These are phyloP conservation scores for Crucihimalaya himalaica DNA, from an alignment of 345 rosid species.

Conservation along the genomic window DNA sequence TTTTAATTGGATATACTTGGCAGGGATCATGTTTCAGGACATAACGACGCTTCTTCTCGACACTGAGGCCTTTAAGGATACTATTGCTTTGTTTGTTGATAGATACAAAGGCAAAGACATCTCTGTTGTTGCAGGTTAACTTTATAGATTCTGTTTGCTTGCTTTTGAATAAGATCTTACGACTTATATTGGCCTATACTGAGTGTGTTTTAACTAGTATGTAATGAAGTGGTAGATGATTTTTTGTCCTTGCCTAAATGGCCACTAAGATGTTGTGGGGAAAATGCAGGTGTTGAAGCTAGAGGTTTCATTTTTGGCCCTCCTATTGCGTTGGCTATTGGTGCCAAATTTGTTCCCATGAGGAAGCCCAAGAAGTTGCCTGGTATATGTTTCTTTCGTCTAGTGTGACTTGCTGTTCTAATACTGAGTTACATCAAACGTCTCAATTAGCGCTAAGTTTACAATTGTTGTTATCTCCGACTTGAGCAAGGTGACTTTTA, in stretches of 20 bases:
- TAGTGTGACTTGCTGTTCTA: neutral
- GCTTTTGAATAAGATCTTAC: neutral
- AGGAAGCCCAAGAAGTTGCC: constrained; percentile 97
- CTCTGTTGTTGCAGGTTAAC: constrained; percentile 78
- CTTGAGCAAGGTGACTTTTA: neutral
- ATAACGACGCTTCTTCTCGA: constrained; percentile 83
- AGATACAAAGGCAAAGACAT: constrained; percentile 64
- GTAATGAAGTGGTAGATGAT: neutral
- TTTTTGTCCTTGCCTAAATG: neutral
- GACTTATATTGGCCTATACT: neutral
- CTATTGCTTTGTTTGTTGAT: constrained; percentile 84
- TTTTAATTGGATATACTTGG: constrained; percentile 10
- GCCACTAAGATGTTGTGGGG: constrained; percentile 4
- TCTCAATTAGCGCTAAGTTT: neutral
- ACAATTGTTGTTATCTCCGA: neutral
- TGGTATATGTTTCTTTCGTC: constrained; percentile 46
- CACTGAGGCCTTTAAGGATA: constrained; percentile 66
- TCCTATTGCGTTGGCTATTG: constrained; percentile 97
- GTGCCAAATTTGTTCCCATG: constrained; percentile 97
- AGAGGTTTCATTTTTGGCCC: constrained; percentile 99
- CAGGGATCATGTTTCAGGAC: constrained; percentile 92
- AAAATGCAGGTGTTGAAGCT: constrained; percentile 82
- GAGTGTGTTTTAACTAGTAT: neutral
- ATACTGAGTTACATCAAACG: neutral
- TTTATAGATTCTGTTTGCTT: neutral